Evolutionary conservation across 2,329 filamentous ascomycete genomes (phyloP).

Genomic region (Cercospora sp.): DNA sequence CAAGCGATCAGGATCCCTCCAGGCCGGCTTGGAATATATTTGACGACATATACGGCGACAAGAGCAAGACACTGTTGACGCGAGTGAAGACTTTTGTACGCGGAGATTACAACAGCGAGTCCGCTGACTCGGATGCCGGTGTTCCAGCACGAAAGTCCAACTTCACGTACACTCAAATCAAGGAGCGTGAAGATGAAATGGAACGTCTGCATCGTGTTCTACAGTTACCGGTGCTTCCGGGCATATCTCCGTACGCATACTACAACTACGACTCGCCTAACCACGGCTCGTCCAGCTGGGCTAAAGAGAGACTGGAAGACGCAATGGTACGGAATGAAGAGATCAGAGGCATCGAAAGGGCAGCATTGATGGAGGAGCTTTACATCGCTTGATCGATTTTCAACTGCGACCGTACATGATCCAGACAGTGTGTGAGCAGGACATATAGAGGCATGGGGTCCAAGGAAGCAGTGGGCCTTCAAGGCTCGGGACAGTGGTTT

Average conservation of each 20-base stretch:
- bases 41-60: background rate
- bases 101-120: background rate
- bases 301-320: background rate
- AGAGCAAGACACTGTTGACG: background rate
- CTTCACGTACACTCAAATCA: background rate
- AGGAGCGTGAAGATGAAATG: background rate
- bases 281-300: too few relatives aligned
- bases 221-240: background rate
- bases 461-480: too few relatives aligned
- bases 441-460: too few relatives aligned
- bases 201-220: background rate
- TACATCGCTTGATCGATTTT: too few relatives aligned
- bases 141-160: background rate
- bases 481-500: too few relatives aligned
- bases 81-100: background rate
- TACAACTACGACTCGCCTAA: background rate
- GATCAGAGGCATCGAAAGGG: background rate
- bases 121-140: background rate
- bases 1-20: background rate
- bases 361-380: background rate
- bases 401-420: too few relatives aligned
- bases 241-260: background rate
- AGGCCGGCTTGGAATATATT: background rate
- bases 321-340: background rate
- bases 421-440: too few relatives aligned